A percentile compares a stretch with the other conserved stretches of the same genome.
Conservation (phyloP, 2,329 filamentous ascomycete species). For the Neopestalotiopsis sp. region DNA sequence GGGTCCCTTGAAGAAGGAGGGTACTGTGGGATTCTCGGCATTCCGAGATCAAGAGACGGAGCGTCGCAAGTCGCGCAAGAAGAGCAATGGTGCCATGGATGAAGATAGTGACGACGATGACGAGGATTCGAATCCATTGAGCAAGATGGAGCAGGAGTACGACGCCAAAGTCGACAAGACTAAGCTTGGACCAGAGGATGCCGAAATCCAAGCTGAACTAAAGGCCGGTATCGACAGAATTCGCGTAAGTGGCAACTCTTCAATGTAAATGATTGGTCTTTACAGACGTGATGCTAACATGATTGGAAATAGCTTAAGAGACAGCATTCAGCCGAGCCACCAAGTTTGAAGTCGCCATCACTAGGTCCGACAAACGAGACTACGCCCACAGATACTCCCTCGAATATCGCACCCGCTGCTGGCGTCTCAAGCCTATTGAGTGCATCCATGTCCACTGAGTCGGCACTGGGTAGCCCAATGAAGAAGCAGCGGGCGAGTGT, state of each 20-base stretch:
- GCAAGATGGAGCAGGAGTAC: constrained; percentile 66
- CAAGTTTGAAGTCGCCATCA: constrained; percentile 56
- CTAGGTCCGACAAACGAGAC: constrained; percentile 45
- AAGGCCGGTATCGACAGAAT: constrained; percentile 84
- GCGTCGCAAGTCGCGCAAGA: constrained; percentile 66
- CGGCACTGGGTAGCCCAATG: constrained; percentile 69
- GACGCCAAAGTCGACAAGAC: constrained; percentile 66
- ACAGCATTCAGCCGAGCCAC: constrained; percentile 76
- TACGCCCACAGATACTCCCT: constrained; percentile 47
- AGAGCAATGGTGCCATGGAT: constrained; percentile 70
- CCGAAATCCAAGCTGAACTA: constrained; percentile 73
- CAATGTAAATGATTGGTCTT: not conserved
- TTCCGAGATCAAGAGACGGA: constrained; percentile 77
- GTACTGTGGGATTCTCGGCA: constrained; percentile 86
- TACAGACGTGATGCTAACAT: constrained; percentile 30
- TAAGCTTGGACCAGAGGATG: constrained; percentile 73
- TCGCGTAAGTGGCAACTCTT: constrained; percentile 56
- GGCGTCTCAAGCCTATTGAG: constrained; percentile 46
- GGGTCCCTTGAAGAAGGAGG: constrained; percentile 82
- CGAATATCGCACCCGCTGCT: constrained; percentile 36
- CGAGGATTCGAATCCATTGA: constrained; percentile 65
- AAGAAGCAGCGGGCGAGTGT: constrained; percentile 76
- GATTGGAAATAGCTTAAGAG: constrained; percentile 70
- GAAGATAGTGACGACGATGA: constrained; percentile 78
- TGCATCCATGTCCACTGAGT: constrained; percentile 52